These are phyloP conservation scores for Lavandula angustifolia DNA, from an alignment of 257 asterid genomes.

Conservation along the genomic window DNA sequence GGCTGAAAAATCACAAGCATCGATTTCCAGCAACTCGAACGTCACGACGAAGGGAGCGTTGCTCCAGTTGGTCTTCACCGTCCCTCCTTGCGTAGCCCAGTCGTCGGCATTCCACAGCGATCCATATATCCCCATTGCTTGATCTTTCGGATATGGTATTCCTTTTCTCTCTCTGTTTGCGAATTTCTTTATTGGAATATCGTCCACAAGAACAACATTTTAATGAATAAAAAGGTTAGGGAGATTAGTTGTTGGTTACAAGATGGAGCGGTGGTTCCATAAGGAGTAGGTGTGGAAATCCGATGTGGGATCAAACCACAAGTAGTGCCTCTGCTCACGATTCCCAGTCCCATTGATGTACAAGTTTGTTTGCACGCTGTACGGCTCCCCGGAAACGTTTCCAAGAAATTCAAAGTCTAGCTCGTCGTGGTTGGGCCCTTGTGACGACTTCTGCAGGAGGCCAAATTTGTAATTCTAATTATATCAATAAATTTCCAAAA, in stretches of 20 bases:
- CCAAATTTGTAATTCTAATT: too few species aligned
- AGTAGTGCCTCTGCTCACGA: conserved; percentile 57
- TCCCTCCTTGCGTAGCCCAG: conserved; percentile 74
- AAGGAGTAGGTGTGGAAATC: conserved; percentile 59
- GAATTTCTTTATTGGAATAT: conserved; percentile 51
- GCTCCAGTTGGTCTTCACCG: conserved; percentile 64
- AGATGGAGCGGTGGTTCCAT: conserved; percentile 53
- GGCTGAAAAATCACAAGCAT: conserved; percentile 45
- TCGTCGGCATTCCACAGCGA: conserved; percentile 63
- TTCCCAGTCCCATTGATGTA: conserved; percentile 54
- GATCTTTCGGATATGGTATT: conserved; percentile 43
- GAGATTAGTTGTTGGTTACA: conserved; percentile 31
- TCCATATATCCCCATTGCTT: conserved; percentile 61
- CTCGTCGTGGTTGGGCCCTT: conserved; percentile 58
- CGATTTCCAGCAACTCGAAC: conserved; percentile 43
- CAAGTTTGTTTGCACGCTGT: conserved; percentile 58
- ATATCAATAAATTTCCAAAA: too few species aligned
- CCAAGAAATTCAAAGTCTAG: conserved; percentile 69
- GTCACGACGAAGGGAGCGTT: conserved; percentile 47
- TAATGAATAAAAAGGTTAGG: too few species aligned
- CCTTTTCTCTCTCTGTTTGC: conserved; percentile 48
- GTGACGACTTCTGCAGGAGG: conserved; percentile 50
- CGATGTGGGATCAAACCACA: conserved; percentile 62
- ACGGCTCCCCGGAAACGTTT: conserved; percentile 58
- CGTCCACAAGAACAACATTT: conserved; percentile 38